Conservation (phyloP, 495 filamentous ascomycete genomes). For the Venustampulla echinocandica region DNA sequence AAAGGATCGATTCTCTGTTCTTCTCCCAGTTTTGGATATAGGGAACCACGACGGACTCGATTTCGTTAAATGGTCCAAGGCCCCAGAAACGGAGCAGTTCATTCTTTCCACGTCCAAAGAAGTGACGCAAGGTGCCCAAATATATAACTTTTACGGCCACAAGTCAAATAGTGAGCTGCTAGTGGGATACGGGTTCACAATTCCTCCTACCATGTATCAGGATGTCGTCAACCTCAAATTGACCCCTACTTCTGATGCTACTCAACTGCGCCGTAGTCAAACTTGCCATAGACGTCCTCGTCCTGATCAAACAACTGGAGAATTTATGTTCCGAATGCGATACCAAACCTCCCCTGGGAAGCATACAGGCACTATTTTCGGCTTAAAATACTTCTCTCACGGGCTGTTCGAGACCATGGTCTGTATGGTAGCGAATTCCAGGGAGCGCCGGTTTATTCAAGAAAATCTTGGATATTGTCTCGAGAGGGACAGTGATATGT, state of each 20-base stretch:
- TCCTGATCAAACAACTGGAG: neutral
- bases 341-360: neutral
- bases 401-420: slow-evolving; percentile 16
- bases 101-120: slow-evolving; percentile 14
- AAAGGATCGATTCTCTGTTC: slow-evolving; percentile 29
- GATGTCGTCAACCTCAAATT: slow-evolving; percentile 24
- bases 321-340: slow-evolving; percentile 12
- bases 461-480: slow-evolving; percentile 4
- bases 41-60: slow-evolving; percentile 41
- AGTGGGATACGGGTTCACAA: slow-evolving; percentile 45
- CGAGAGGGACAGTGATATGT: neutral
- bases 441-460: slow-evolving; percentile 8
- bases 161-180: slow-evolving; percentile 43
- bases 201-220: slow-evolving; percentile 27
- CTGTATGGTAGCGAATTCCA: slow-evolving; percentile 17
- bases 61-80: slow-evolving; percentile 30
- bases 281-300: slow-evolving; percentile 2
- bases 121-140: slow-evolving; percentile 25
- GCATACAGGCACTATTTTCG: neutral
- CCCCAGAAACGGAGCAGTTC: slow-evolving; percentile 19
- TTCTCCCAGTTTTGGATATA: slow-evolving; percentile 44
- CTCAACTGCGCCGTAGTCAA: slow-evolving; percentile 10
- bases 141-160: slow-evolving; percentile 47
- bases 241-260: slow-evolving; percentile 4
- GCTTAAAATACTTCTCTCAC: slow-evolving; percentile 7